Base-by-base conservation (phyloP, 179 eudicot genomes). In the Nepenthes alata region DNA sequence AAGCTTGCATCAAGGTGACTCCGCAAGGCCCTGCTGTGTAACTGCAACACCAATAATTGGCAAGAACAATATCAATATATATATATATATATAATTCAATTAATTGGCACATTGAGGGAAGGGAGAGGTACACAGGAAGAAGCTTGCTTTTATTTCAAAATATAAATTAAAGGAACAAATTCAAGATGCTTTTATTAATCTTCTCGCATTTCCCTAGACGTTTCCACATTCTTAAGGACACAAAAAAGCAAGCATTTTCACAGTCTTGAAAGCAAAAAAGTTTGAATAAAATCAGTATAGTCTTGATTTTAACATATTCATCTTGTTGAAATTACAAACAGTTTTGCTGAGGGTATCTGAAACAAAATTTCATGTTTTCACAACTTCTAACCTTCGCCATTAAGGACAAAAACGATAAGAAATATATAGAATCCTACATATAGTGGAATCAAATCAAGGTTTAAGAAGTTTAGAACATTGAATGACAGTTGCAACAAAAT, bases 11-110 rank as follows among this genome's bases (percentile, higher is more conserved):
- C 68, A 48, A 62, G 52, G 61, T 34, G 75, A 60, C 57, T 62
- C 61, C 65, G 75, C 34, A 76, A 52, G 56, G 74, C 58, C 70
- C 68, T 69, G 62, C 47, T 59, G 74, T 78, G 81, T 63, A 75
- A 56, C 80, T 75, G 76, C 65, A 67, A 67, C 2, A 60, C 15
- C 34, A 60, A 41, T 5, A 12, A 58, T 14, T 47, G 10, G 15
- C 34, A 5, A 11, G 5, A 54, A 41, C 34, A 51, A 34, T 10
- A 63, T 53, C 58, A 53, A 63, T 10, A 39, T 63, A 63, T 15
- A 9, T 15, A 64, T 36, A 34, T 25, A 3, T 7, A 38, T 2
- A 1, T 35, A 8, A 9, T 47, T 35, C 15, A 41, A 34, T 37
- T 34, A 35, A 57, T 35, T 13, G 4, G 12, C 57, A 16, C 55